phyloP scores from a whole-genome alignment of 306 rosid genomes.

The Vigna mungo region DNA sequence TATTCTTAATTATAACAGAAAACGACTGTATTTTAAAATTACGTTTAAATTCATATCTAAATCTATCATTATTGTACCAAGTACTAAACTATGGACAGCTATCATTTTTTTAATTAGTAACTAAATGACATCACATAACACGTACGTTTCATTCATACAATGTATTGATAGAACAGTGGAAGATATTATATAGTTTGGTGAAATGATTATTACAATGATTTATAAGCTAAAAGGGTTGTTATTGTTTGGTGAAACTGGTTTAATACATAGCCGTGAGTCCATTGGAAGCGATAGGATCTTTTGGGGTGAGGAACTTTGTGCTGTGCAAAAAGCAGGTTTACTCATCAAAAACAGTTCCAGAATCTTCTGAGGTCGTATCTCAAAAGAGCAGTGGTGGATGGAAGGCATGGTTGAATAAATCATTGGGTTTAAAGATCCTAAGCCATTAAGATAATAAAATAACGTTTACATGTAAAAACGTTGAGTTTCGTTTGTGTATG shows the following conservation, averaged over 20 bases:
- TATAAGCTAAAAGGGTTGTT: slow-evolving; percentile 31
- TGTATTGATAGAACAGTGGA: not conserved
- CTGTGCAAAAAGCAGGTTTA: slow-evolving; percentile 62
- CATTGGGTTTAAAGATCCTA: slow-evolving; percentile 44
- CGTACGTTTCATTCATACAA: not conserved
- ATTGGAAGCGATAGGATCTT: slow-evolving; percentile 60
- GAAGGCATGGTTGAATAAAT: slow-evolving; percentile 62
- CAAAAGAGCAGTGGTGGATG: slow-evolving; percentile 55
- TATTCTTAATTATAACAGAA: too few relatives aligned
- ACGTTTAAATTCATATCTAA: not conserved
- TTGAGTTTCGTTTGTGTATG: not conserved
- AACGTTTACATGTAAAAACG: not conserved
- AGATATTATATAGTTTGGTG: slow-evolving; percentile 18
- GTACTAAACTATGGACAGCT: not conserved
- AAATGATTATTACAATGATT: slow-evolving; percentile 1
- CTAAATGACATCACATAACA: not conserved
- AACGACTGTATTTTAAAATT: too few relatives aligned
- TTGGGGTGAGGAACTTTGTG: slow-evolving; percentile 58
- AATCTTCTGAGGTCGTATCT: slow-evolving; percentile 46
- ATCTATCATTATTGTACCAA: not conserved
- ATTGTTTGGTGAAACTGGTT: slow-evolving; percentile 28
- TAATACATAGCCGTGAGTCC: slow-evolving; percentile 62
- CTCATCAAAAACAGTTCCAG: slow-evolving; percentile 43
- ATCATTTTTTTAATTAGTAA: not conserved
- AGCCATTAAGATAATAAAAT: slow-evolving; percentile 36